Conservation (phyloP, 352 stramenopile genomes). For the Blastocystis sp. region DNA sequence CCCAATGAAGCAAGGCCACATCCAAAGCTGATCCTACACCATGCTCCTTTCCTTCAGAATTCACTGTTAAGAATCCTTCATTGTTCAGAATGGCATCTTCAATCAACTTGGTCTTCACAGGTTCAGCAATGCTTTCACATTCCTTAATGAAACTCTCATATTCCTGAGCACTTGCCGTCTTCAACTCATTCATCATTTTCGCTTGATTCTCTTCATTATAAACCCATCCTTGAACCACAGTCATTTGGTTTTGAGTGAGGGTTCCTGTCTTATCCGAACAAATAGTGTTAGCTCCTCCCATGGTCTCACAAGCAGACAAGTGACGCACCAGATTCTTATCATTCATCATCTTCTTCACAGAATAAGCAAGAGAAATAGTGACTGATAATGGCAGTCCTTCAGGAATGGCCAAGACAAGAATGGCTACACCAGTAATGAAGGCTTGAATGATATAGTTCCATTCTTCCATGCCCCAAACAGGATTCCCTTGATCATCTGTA, state of each 20-base stretch:
- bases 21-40: slow-evolving; percentile 33
- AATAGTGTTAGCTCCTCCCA: slow-evolving; percentile 94
- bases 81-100: slow-evolving; percentile 44
- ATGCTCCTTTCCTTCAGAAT: not conserved
- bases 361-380: slow-evolving; percentile 85
- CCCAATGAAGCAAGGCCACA: slow-evolving; percentile 9
- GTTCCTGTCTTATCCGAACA: slow-evolving; percentile 93
- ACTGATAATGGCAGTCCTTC: slow-evolving; percentile 84
- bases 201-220: slow-evolving; percentile 70
- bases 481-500: slow-evolving; percentile 67
- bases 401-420: slow-evolving; percentile 86
- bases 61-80: slow-evolving; percentile 4
- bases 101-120: not conserved
- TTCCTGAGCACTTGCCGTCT: not conserved
- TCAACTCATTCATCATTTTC: slow-evolving; percentile 44
- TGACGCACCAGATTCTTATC: slow-evolving; percentile 96
- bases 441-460: slow-evolving; percentile 77
- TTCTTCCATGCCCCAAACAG: slow-evolving; percentile 69
- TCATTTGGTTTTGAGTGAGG: slow-evolving; percentile 94
- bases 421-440: slow-evolving; percentile 78
- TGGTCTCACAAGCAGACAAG: slow-evolving; percentile 90
- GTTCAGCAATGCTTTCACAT: not conserved
- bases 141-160: not conserved
- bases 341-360: slow-evolving; percentile 91
- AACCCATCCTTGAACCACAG: slow-evolving; percentile 81